A percentile compares a stretch with the other conserved stretches of the same genome.
Conservation (phyloP, 148 eudicot genomes). For the Rhododendron simsii region DNA sequence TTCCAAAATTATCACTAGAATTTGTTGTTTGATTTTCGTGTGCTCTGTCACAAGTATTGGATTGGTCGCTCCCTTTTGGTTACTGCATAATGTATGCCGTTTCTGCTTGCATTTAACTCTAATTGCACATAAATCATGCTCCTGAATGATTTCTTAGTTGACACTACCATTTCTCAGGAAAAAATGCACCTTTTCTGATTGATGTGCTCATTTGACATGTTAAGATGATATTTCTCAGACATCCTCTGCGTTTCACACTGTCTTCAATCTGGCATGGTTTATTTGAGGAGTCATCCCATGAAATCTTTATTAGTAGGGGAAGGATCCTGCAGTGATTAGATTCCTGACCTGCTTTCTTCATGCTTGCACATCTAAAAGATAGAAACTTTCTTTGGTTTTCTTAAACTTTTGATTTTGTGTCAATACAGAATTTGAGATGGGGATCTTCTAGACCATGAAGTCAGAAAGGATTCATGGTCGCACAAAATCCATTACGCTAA, state of each 20-base stretch:
- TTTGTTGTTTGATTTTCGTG: neutral
- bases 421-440: neutral
- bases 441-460: neutral
- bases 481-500: neutral
- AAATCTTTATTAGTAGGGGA: neutral
- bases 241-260: neutral
- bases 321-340: neutral
- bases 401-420: neutral
- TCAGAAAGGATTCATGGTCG: neutral
- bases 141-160: neutral
- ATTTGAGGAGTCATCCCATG: neutral
- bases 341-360: neutral
- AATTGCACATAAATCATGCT: neutral
- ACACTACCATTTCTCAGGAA: neutral
- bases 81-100: neutral
- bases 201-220: constrained; percentile 4
- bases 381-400: neutral
- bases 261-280: neutral
- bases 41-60: neutral
- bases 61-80: neutral
- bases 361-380: neutral
- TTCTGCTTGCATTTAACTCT: neutral
- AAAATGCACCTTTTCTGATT: neutral
- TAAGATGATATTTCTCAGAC: neutral
- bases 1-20: neutral